Evolutionary conservation across 2,329 filamentous ascomycete species (phyloP), one percentile per base, ranked within the genome.

Genomic region (Cordyceps cateniannulata): DNA sequence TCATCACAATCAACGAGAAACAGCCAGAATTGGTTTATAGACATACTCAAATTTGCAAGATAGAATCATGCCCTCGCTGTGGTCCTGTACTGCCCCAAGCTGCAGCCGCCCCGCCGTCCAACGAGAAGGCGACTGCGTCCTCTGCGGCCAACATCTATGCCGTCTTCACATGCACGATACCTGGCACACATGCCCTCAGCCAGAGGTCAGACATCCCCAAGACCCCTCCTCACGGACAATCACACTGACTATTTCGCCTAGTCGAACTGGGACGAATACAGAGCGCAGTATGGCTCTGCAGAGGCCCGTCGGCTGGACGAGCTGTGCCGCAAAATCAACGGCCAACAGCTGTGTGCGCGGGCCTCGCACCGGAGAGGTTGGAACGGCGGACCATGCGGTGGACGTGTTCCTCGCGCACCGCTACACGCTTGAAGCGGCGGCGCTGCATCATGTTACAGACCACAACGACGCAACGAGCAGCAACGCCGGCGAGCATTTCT

Each of bases 61-160:
- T 12, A 6, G 29, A 6, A 35, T 12, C 38, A 44, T 44, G 40
- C 40, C 40, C 6, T 5, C 40, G 18, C n/a, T 44, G 40, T 44
- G 40, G 40, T n/a, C 40, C 2, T 44, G 40, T 44, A 20, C 5
- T 44, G n/a, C 6, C 3, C 18, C 5, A 6, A 9, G n/a, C 22
- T 48, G 45, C 14, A 20, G 25, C 24, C 45, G 4, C 42, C 63
- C 66, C 60, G 68, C 66, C 47, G 68, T 69, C 27, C 67, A 68
- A 49, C 61, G 64, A 59, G 61, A 55, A 0, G 68, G 67, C 5
- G 65, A 70, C 61, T 70, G 68, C 51, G 27, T 59, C 3, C 65
- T 70, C 29, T 70, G 68, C 56, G 53, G 66, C 40, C 64, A 52
- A 44, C 68, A 70, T 50, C 64, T 70, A 38, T 70, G 68, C 55